Evolutionary conservation across 345 rosid genomes (phyloP), one percentile per base, ranked within the genome.

Genomic region (Lumnitzera littorea): DNA sequence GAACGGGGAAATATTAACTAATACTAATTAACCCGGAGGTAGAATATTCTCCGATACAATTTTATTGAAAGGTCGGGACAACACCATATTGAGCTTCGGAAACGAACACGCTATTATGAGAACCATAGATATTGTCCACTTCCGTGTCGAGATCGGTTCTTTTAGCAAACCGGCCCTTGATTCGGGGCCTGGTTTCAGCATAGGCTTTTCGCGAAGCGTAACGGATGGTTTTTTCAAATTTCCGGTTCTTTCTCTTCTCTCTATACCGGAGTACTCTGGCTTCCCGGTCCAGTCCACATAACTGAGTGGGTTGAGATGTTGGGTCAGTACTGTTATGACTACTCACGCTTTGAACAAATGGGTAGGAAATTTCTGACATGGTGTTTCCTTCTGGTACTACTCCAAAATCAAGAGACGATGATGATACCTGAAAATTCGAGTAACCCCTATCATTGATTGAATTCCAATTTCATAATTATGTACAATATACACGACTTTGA

Each of bases 141-240:
- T 69, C 69, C 16, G 48, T 43, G 2, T 57, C 69, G 51, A 49
- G 31, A 10, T 64, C 68, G n/a, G 25, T 64, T 54, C 77, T 62
- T 46, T 75, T 78, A 0, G 77, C 77, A 54, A 78, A 78, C 29
- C 79, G 66, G 50, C 83, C 83, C 53, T 72, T 78, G 71, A 78
- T 72, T 55, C 83, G 69, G 12, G 79, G 79, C 65, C 83, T 55
- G 47, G 75, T 66, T 60, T 78, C 82, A 0, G 82, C 82, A 14
- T 78, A 78, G 4, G 82, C 79, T 58, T 78, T 78, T 12, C 82
- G 66, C n/a, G 82, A 78, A 25, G 82, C 82, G 61, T 78, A 78
- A 15, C 79, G 74, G 25, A 78, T 71, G 24, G 79, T 78, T 52
- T 78, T 78, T 54, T 72, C 79, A 51, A 78, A 75, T 51, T 70